Conservation (phyloP, 2,329 filamentous ascomycete genomes). For the Phialophora verrucosa region DNA sequence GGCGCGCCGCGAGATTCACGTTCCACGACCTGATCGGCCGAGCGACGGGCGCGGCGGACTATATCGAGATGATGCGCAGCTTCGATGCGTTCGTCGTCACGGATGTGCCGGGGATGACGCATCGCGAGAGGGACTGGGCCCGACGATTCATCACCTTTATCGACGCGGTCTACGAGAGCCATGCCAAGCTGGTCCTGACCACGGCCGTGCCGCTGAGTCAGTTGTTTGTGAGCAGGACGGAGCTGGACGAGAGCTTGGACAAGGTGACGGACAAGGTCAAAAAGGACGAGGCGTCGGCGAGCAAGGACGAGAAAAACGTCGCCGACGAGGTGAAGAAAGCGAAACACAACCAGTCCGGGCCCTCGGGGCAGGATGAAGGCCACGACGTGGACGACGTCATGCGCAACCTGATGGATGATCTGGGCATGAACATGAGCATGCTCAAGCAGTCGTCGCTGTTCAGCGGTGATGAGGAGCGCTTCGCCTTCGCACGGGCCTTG, state of each 20-base stretch:
- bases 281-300: slow-evolving; percentile 30
- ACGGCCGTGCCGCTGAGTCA: slow-evolving; percentile 82
- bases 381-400: slow-evolving; percentile 70
- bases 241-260: slow-evolving; percentile 66
- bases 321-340: slow-evolving; percentile 50
- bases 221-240: slow-evolving; percentile 78
- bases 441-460: slow-evolving; percentile 88
- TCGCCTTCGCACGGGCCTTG: slow-evolving; percentile 90
- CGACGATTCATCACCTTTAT: slow-evolving; percentile 96
- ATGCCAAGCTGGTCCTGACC: slow-evolving; percentile 94
- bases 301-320: slow-evolving; percentile 41
- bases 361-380: slow-evolving; percentile 47
- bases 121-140: slow-evolving; percentile 82
- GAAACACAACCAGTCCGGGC: slow-evolving; percentile 34
- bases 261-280: slow-evolving; percentile 44
- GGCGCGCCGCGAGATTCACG: slow-evolving; percentile 85
- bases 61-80: slow-evolving; percentile 84
- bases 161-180: slow-evolving; percentile 89
- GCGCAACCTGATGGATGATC: slow-evolving; percentile 82
- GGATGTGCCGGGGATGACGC: slow-evolving; percentile 88
- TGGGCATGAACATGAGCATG: slow-evolving; percentile 81
- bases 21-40: slow-evolving; percentile 90
- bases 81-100: slow-evolving; percentile 95
- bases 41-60: slow-evolving; percentile 92
- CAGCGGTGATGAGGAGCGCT: slow-evolving; percentile 92